These are phyloP conservation scores for Physaria fendleri DNA, from an alignment of 345 rosid species.

Conservation along the genomic window DNA sequence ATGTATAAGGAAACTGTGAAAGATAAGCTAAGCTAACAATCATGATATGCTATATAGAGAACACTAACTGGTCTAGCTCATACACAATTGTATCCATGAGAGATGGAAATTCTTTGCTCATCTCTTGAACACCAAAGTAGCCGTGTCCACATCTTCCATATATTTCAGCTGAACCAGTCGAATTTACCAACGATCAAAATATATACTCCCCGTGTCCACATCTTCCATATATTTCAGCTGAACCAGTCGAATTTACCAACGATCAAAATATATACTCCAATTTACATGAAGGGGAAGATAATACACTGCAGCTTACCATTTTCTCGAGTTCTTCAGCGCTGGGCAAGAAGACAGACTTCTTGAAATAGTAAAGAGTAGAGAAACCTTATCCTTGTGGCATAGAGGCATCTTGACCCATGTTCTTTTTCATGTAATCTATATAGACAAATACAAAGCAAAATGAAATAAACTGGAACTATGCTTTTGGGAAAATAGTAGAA, in stretches of 20 bases:
- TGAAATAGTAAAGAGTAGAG: slow-evolving; percentile 70
- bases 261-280: too few species aligned
- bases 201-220: slow-evolving; percentile 57
- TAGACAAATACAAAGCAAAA: too few species aligned
- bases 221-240: slow-evolving; percentile 93
- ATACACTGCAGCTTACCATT: slow-evolving; percentile 49
- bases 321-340: slow-evolving; percentile 76
- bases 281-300: background rate
- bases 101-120: slow-evolving; percentile 93
- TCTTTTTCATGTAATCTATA: slow-evolving; percentile 72
- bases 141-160: slow-evolving; percentile 87
- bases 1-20: too few species aligned
- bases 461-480: too few species aligned
- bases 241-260: slow-evolving; percentile 1
- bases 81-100: slow-evolving; percentile 90
- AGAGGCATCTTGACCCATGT: slow-evolving; percentile 95
- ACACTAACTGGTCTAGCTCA: slow-evolving; percentile 87
- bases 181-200: background rate
- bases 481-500: too few species aligned
- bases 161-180: slow-evolving; percentile 60
- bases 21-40: background rate
- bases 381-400: slow-evolving; percentile 83
- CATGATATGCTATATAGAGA: slow-evolving; percentile 15
- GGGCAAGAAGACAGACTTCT: slow-evolving; percentile 85
- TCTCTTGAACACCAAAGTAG: slow-evolving; percentile 89